A percentile compares a stretch with the other conserved stretches of the same genome.
phyloP scores from a whole-genome alignment of 1,284 basidiomycete genomes.

The Pseudozyma pruni region DNA sequence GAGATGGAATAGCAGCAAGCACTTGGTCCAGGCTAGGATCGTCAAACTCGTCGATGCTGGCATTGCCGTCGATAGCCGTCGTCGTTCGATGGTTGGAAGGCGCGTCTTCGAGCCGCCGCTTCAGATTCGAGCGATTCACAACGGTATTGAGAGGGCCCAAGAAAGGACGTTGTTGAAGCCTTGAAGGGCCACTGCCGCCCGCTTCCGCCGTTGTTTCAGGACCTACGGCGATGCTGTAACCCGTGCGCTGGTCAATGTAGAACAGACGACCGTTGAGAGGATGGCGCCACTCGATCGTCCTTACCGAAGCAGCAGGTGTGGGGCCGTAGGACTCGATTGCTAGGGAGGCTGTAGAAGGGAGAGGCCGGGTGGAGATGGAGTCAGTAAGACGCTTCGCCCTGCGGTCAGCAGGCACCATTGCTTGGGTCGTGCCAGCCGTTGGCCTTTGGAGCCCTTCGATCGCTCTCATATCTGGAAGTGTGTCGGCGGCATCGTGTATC shows the following conservation, averaged over 20 bases:
- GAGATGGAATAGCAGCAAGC: conserved; percentile 17
- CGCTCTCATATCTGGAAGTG: too few species aligned
- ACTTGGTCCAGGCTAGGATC: conserved; percentile 24
- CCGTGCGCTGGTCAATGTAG: conserved; percentile 30
- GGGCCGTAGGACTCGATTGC: conserved; percentile 13
- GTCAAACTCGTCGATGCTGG: conserved; percentile 23
- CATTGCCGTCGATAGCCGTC: background rate
- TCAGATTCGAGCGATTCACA: conserved; percentile 14
- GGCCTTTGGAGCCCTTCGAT: too few species aligned
- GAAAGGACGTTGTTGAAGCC: too few species aligned
- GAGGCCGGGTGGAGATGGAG: too few species aligned
- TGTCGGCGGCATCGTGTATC: too few species aligned
- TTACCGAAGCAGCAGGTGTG: conserved; percentile 2
- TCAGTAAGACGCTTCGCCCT: too few species aligned
- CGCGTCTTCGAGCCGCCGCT: conserved; percentile 1
- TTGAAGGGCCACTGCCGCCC: too few species aligned
- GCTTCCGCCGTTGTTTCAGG: background rate
- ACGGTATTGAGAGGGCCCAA: too few species aligned
- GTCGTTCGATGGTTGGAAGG: background rate
- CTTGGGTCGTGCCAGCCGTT: too few species aligned
- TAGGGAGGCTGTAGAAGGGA: conserved; percentile 15
- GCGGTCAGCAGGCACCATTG: background rate
- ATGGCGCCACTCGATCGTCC: conserved; percentile 18
- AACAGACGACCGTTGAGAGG: conserved; percentile 25
- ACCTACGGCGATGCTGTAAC: conserved; percentile 19